Base-by-base conservation (phyloP, 768 basidiomycete genomes). In the Kwoniella botswanensis region DNA sequence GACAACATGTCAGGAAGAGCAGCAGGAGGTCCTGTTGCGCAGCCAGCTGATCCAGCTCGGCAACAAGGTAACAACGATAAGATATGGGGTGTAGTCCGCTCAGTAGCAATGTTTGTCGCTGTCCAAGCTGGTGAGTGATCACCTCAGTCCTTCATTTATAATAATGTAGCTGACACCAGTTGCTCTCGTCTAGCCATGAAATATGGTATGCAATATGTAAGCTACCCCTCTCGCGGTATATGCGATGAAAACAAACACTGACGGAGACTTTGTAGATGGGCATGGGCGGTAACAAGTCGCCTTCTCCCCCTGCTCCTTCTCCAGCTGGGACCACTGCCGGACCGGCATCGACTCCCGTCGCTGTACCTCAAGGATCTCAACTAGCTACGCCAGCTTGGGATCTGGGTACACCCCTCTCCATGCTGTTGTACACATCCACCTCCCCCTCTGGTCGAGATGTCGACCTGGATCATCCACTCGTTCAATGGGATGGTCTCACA, bases 401-500 rank as follows among this genome's bases (percentile, higher is more conserved):
- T 22, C 58, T 74, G 35, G 80, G 81, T 24, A 83, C 82, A 10
- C 74, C 74, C 17, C 58, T 83, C 6, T 78, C 77, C 15, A 79
- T 83, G 73, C 72, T 78, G 1, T 68, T 83, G 15, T 83, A 77
- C 68, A 71, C 76, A 2, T 77, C 79, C 9, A 73, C 74, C n/a
- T 74, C 79, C 0, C 68, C 58, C 5, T 18, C 56, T 24, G 65
- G 68, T 10, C 50, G 52, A 15, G 73, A 78, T 43, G 21, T 73
- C 63, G 68, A 75, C n/a, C 42, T 70, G 15, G 29, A 57, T 11
- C 43, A 74, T 21, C 82, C 79, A 3, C 56, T 81, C 15, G 62
- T 82, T 24, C 62, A 57, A 3, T 83, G 81, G 77, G 76, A 81
- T 52, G 79, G 75, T 24, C 67, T 83, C 29, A 81, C 80, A 1